Evolutionary conservation across 2,329 filamentous ascomycete species (phyloP), one percentile per base, ranked within the genome.

Genomic region (Phialemoniopsis sp.): DNA sequence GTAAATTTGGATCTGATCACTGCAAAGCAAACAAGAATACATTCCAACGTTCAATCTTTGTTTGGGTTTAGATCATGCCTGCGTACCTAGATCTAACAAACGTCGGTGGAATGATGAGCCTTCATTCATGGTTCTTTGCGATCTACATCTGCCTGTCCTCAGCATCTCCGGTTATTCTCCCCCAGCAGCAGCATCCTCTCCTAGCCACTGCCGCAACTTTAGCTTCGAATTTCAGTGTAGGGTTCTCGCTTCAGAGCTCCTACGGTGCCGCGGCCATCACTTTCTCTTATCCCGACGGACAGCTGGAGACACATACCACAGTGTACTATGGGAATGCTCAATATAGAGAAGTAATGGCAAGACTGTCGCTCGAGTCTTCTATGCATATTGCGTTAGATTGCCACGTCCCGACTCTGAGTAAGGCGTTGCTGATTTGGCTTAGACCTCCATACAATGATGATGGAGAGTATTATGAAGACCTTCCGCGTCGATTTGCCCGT

Each of bases 231-330:
- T 34, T 34, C 32, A 34, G 32, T 19, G 32, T 34, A 12, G 32
- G 32, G 8, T 34, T 34, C 32, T 34, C 32, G 17, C 32, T 34
- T 15, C 15, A 34, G 16, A 34, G 32, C 16, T 34, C 32, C 32
- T 34, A 34, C 32, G 32, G 32, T 13, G 32, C 32, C 13, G 32
- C 32, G 16, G 32, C 32, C 17, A n/a, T 34, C 8, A 34, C 19
- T 19, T 34, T 34, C 32, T 18, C 32, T 13, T n/a, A 34, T 13
- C 16, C 32, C 8, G 21, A 19, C 16, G 32, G 32, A 13, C 14
- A 19, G 15, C 32, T 18, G 21, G 32, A 34, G 16, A 34, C 32
- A 18, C 32, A 34, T 10, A 34, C 32, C 12, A 18, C 16, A 13
- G 16, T 19, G 15, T 17, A 13, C 32, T 13, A 34, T 18, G 32